Evolutionary conservation across 352 stramenopile genomes (phyloP).

Genomic region (Phytophthora melonis): DNA sequence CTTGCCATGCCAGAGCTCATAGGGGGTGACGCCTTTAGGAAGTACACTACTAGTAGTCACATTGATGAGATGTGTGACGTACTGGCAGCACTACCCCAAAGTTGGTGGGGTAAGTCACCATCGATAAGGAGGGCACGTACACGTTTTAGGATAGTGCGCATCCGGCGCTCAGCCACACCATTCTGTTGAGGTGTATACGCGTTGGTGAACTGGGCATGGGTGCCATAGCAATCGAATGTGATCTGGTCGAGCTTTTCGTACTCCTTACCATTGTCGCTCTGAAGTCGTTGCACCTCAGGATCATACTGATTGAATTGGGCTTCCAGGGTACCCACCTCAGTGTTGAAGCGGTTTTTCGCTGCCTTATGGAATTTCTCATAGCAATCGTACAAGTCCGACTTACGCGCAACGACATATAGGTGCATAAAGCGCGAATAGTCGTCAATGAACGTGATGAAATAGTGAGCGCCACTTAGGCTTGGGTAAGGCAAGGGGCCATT

Average conservation of each 20-base stretch:
- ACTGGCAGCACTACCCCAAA: background rate
- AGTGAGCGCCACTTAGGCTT: conserved; percentile 12
- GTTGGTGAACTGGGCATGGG: background rate
- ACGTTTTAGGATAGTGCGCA: conserved; percentile 25
- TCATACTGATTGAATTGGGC: background rate
- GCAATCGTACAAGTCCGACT: conserved; percentile 2
- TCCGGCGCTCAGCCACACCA: conserved; percentile 16
- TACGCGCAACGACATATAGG: background rate
- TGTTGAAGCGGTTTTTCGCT: background rate
- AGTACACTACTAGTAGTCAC: background rate
- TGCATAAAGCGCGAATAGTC: conserved; percentile 13
- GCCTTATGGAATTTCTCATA: background rate
- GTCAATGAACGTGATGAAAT: conserved; percentile 17
- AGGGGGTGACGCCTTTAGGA: background rate
- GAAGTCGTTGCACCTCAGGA: background rate
- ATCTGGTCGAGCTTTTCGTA: conserved; percentile 1
- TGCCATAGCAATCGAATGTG: background rate
- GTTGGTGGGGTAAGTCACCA: background rate
- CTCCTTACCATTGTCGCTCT: conserved; percentile 2
- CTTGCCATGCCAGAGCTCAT: background rate
- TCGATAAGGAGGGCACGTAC: conserved; percentile 16
- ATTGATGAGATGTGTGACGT: background rate
- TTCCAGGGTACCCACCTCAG: background rate
- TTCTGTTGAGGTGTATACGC: conserved; percentile 20
- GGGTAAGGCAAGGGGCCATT: conserved; percentile 14